These are phyloP conservation scores for Cicer cuneatum DNA, from an alignment of 306 rosid genomes.

Conservation along the genomic window DNA sequence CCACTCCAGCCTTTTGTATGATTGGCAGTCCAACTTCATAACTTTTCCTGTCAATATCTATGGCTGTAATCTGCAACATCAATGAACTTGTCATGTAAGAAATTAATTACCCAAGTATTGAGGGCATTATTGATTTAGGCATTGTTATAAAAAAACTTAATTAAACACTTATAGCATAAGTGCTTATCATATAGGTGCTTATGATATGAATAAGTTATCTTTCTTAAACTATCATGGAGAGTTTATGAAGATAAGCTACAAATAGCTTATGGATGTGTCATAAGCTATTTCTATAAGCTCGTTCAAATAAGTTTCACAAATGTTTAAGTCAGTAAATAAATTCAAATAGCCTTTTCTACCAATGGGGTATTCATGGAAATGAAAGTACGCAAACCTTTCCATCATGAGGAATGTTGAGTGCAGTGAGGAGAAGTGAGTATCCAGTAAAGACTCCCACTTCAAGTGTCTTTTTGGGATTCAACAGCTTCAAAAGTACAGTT, in stretches of 20 bases:
- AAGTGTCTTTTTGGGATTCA: slow-evolving; percentile 63
- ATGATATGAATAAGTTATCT: too few species aligned
- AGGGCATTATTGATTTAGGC: background rate
- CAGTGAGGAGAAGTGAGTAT: slow-evolving; percentile 72
- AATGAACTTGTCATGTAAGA: background rate
- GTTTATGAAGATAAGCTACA: too few species aligned
- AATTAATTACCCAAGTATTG: slow-evolving; percentile 11
- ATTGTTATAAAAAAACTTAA: too few species aligned
- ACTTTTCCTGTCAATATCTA: slow-evolving; percentile 54
- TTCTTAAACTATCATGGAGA: too few species aligned
- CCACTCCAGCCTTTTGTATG: slow-evolving; percentile 65
- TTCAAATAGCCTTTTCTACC: too few species aligned
- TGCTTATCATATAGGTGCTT: too few species aligned
- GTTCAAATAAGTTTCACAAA: too few species aligned
- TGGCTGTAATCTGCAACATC: slow-evolving; percentile 58
- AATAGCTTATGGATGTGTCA: too few species aligned
- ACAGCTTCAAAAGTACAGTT: slow-evolving; percentile 54
- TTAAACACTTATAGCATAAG: too few species aligned
- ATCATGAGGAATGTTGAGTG: slow-evolving; percentile 59
- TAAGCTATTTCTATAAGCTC: too few species aligned
- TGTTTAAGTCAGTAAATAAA: too few species aligned
- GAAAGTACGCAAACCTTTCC: slow-evolving; percentile 51
- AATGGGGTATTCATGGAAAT: background rate
- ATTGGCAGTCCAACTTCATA: slow-evolving; percentile 68
- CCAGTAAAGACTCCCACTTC: slow-evolving; percentile 70